These are phyloP conservation scores for Phytophthora agathidicida DNA, from an alignment of 352 stramenopile genomes.

Conservation along the genomic window DNA sequence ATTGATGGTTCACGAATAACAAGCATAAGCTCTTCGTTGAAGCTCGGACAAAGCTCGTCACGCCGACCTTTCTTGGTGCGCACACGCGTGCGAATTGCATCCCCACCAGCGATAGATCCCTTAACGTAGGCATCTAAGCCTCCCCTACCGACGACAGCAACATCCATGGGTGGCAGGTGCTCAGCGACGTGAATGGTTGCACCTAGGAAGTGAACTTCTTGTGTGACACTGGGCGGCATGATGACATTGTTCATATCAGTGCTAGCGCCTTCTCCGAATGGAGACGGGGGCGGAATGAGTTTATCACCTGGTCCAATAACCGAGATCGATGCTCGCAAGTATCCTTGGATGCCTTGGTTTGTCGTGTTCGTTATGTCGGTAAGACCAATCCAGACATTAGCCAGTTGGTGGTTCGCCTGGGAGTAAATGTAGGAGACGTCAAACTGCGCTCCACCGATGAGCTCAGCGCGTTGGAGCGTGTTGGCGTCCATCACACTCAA, in stretches of 20 bases:
- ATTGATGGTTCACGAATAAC: slow-evolving; percentile 82
- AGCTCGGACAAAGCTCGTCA: slow-evolving; percentile 68
- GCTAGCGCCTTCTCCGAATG: slow-evolving; percentile 49
- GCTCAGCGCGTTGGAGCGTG: slow-evolving; percentile 83
- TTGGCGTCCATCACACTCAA: slow-evolving; percentile 89
- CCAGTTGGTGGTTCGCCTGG: slow-evolving; percentile 86
- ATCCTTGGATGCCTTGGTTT: slow-evolving; percentile 91
- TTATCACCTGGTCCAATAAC: slow-evolving; percentile 91
- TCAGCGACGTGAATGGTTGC: slow-evolving; percentile 73
- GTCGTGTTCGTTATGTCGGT: slow-evolving; percentile 83
- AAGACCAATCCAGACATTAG: slow-evolving; percentile 91
- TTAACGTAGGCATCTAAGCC: slow-evolving; percentile 81
- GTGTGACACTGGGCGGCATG: slow-evolving; percentile 77
- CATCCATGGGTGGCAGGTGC: slow-evolving; percentile 79
- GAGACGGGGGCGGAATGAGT: slow-evolving; percentile 68
- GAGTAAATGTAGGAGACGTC: slow-evolving; percentile 91
- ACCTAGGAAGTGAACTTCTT: slow-evolving; percentile 78
- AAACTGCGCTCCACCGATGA: slow-evolving; percentile 89
- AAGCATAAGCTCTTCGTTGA: slow-evolving; percentile 83
- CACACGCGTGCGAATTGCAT: slow-evolving; percentile 73
- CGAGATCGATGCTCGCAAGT: slow-evolving; percentile 87
- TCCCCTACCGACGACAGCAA: slow-evolving; percentile 59
- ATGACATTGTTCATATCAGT: slow-evolving; percentile 71
- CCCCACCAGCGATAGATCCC: slow-evolving; percentile 57
- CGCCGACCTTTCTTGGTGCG: slow-evolving; percentile 78